Percentiles rank a stretch among this genome's conserved stretches.
Conservation (phyloP, 306 rosid species). For the Lithocarpus polystachyus region DNA sequence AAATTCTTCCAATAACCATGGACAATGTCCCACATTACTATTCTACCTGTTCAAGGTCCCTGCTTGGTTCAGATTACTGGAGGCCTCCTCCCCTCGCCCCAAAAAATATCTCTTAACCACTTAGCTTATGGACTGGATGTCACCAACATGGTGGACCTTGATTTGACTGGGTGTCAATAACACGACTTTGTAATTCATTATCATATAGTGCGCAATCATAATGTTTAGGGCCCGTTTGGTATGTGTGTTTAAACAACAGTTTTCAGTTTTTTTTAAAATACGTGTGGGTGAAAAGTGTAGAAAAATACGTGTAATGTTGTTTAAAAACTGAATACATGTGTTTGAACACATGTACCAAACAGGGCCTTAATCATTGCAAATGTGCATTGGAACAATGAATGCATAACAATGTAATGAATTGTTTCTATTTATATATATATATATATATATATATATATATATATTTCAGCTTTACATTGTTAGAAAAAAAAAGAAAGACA, state of each 20-base stretch:
- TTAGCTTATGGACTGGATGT: not conserved
- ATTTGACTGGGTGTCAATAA: not conserved
- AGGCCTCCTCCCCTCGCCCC: not conserved
- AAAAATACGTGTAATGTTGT: no score
- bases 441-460: no score
- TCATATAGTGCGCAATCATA: not conserved
- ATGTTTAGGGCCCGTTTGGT: no score
- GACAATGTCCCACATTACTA: not conserved
- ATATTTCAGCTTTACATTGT: not conserved
- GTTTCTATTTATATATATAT: not conserved
- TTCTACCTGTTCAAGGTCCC: not conserved
- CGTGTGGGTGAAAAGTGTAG: no score
- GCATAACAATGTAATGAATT: not conserved
- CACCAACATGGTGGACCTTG: not conserved
- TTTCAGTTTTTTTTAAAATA: no score
- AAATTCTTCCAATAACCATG: no score
- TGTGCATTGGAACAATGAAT: not conserved
- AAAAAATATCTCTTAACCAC: not conserved
- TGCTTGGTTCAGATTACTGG: not conserved
- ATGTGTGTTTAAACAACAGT: no score
- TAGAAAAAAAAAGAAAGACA: not conserved
- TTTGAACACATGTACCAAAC: no score
- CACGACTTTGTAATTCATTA: not conserved
- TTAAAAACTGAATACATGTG: no score
- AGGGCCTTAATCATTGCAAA: not conserved